A percentile compares a stretch with the other conserved stretches of the same genome.
phyloP scores from a whole-genome alignment of 345 rosid genomes.

The Erysimum cheiranthoides region DNA sequence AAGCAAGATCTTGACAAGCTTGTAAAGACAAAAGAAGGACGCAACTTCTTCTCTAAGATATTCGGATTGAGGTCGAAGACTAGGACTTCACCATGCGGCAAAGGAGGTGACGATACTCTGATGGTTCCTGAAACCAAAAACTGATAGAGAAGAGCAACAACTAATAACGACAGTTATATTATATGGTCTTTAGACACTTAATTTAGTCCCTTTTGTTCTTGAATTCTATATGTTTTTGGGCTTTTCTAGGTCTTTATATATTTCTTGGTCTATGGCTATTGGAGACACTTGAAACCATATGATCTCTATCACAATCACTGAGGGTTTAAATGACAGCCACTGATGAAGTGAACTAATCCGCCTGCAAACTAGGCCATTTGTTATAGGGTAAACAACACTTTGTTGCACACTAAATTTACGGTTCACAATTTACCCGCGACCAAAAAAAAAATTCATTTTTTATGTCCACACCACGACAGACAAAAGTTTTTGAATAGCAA shows the following conservation, averaged over 20 bases:
- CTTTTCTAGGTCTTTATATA: neutral
- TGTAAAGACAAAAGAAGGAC: conserved; percentile 64
- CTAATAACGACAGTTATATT: conserved; percentile 14
- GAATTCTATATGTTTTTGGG: conserved; percentile 26
- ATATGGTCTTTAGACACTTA: conserved; percentile 6
- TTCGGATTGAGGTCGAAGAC: conserved; percentile 53
- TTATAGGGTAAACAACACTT: too few relatives aligned
- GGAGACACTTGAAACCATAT: too few relatives aligned
- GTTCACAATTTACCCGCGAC: too few relatives aligned
- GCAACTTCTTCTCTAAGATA: conserved; percentile 62
- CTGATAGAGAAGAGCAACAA: conserved; percentile 11
- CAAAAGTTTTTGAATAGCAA: too few relatives aligned
- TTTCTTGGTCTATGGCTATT: conserved; percentile 12
- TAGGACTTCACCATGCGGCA: conserved; percentile 44
- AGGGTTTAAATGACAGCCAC: too few relatives aligned
- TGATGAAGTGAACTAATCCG: too few relatives aligned
- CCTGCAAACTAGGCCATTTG: too few relatives aligned
- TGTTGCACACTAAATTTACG: too few relatives aligned
- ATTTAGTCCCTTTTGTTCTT: conserved; percentile 25
- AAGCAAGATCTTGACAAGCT: conserved; percentile 78
- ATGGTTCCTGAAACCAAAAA: conserved; percentile 34
- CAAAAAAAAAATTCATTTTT: too few relatives aligned
- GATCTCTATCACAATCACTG: too few relatives aligned
- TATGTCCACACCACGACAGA: too few relatives aligned
- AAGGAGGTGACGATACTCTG: conserved; percentile 24